phyloP scores from a whole-genome alignment of 345 rosid genomes.

The Hypericum perforatum region DNA sequence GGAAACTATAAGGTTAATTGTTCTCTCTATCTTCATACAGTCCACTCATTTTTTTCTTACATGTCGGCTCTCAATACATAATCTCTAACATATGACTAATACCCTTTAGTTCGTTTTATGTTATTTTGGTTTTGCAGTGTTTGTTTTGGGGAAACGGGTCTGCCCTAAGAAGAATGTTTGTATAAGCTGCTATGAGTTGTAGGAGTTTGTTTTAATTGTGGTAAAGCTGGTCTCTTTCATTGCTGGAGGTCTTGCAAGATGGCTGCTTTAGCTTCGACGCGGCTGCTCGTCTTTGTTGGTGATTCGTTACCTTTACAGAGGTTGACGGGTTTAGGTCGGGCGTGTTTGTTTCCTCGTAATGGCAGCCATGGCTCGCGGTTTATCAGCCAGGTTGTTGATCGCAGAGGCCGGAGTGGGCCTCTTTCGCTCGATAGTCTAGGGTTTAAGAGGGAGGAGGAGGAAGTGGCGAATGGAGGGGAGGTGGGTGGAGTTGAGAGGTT shows the following conservation, averaged over 20 bases:
- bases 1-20: no score
- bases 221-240: background rate
- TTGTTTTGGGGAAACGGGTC: no score
- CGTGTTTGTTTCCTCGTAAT: slow-evolving; percentile 23
- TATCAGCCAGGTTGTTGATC: slow-evolving; percentile 24
- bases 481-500: slow-evolving; percentile 19
- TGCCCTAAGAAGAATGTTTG: no score
- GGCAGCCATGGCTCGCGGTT: slow-evolving; percentile 17
- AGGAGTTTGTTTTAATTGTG: background rate
- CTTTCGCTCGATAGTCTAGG: slow-evolving; percentile 63
- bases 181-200: background rate
- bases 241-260: slow-evolving; percentile 19
- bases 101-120: no score
- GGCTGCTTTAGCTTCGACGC: slow-evolving; percentile 42
- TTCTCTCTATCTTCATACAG: no score
- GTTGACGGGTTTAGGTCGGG: slow-evolving; percentile 32
- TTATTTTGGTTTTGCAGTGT: no score
- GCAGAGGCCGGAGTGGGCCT: slow-evolving; percentile 26
- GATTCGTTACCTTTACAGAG: slow-evolving; percentile 38
- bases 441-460: slow-evolving; percentile 25
- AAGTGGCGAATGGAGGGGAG: slow-evolving; percentile 10
- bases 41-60: no score
- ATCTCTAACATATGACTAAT: no score
- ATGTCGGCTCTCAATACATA: no score
- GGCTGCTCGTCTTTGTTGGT: slow-evolving; percentile 57